Conservation (phyloP, 306 rosid species). For the Casuarina glauca region DNA sequence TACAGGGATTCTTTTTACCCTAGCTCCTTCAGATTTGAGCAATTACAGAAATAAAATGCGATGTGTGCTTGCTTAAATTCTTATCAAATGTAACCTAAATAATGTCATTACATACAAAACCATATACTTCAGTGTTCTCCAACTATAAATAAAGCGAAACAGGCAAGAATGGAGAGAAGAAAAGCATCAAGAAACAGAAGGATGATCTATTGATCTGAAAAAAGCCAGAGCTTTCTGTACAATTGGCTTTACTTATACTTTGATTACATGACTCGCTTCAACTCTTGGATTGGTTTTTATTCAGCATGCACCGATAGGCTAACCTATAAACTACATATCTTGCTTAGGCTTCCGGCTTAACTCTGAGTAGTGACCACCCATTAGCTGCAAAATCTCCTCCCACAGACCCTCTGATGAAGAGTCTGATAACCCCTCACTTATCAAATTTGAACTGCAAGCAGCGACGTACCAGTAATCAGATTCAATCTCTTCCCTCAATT, state of each 20-base stretch:
- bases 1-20: too few species aligned
- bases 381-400: constrained; percentile 89
- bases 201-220: constrained; percentile 37
- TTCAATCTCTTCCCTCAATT: constrained; percentile 89
- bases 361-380: constrained; percentile 96
- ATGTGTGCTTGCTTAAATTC: constrained; percentile 4
- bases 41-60: not conserved
- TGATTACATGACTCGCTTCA: constrained; percentile 27
- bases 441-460: constrained; percentile 92
- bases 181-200: not conserved
- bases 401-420: constrained; percentile 73
- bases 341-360: constrained; percentile 95
- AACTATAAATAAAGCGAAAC: not conserved
- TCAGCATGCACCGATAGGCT: constrained; percentile 20
- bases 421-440: constrained; percentile 51
- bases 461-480: constrained; percentile 93
- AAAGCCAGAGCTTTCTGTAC: constrained; percentile 53
- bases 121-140: not conserved
- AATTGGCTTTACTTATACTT: constrained; percentile 44
- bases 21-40: not conserved
- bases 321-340: constrained; percentile 58
- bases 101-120: constrained; percentile 9
- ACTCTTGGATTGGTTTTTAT: constrained; percentile 21
- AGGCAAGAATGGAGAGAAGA: not conserved
- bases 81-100: constrained; percentile 1